Evolutionary conservation across 2,329 filamentous ascomycete genomes (phyloP), one percentile per base, ranked within the genome.

Genomic region (Hawksworthiomyces lignivorus): DNA sequence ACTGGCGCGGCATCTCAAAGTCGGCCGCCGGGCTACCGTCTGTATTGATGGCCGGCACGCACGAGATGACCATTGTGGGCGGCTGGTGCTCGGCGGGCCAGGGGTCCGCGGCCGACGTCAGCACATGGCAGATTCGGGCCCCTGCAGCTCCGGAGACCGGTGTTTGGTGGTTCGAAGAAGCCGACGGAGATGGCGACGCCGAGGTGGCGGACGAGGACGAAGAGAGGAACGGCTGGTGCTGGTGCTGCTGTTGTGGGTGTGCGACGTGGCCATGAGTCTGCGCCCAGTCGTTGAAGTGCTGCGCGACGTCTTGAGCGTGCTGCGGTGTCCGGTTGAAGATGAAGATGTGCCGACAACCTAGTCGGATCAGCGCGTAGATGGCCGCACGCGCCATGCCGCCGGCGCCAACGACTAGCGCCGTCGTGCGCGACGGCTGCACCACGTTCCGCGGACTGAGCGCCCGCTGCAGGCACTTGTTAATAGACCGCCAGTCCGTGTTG

Each of bases 331-430:
- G 70, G 53, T 87, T 87, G 56, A 75, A 78, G 29, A 87, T 71
- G 51, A 85, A 84, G 18, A 87, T 80, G 46, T 82, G 80, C 24
- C 77, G 74, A 44, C 84, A 85, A 7, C 84, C 84, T 4, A 87
- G 67, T 51, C 82, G 81, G 22, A 86, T 70, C 59, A 87, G 71
- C 4, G 83, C 81, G 52, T 87, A 87, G 21, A 86, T 75, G 15
- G 82, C 81, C 4, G 83, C 80, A 45, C 84, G 71, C 6, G 82
- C 83, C 81, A 87, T 87, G 19, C 83, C 83, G 27, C 77, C 77
- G 5, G 77, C 77, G 14, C 77, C 77, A 38, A 81, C 68, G 12
- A 81, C 72, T 9, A 81, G 63, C 1, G 64, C 75, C 0, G 69
- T 74, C 4, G 73, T 73, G 21, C 62, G 62, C 18, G 63, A 65